Evolutionary conservation across 768 basidiomycete species (phyloP).

Genomic region (Auricularia heimuer): DNA sequence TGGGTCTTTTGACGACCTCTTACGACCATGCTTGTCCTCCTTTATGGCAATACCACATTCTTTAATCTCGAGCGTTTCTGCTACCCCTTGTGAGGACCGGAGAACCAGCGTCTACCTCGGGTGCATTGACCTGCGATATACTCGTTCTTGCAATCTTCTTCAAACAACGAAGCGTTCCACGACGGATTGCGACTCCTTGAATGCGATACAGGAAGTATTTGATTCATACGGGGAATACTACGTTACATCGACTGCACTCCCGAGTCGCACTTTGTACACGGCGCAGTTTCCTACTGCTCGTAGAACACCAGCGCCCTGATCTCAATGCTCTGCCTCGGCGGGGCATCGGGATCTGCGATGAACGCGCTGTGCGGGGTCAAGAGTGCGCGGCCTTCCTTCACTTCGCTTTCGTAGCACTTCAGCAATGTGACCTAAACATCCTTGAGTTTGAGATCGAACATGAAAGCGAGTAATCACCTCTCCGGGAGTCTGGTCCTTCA

Average conservation of each 20-base stretch:
- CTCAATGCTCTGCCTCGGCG: conserved; percentile 37
- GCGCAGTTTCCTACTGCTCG: not conserved
- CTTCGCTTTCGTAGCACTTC: conserved; percentile 28
- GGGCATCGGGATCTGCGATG: conserved; percentile 39
- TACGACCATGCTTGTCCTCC: too few species aligned
- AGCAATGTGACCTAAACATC: not conserved
- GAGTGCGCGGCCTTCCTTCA: conserved; percentile 30
- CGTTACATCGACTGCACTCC: not conserved
- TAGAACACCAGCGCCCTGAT: conserved; percentile 35
- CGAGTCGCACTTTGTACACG: not conserved
- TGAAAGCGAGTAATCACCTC: not conserved
- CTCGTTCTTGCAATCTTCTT: too few species aligned
- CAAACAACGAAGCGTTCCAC: too few species aligned
- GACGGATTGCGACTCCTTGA: too few species aligned
- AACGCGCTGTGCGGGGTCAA: conserved; percentile 61
- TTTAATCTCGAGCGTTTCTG: too few species aligned
- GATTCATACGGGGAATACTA: not conserved
- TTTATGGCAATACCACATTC: too few species aligned
- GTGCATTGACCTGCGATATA: too few species aligned
- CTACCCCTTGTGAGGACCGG: too few species aligned
- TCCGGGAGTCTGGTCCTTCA: conserved; percentile 20
- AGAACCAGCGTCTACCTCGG: too few species aligned
- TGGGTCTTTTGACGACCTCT: too few species aligned
- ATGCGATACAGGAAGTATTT: not conserved
- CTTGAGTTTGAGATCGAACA: not conserved